Base-by-base conservation (phyloP, 2,329 filamentous ascomycete species). In the Beauveria asiatica region DNA sequence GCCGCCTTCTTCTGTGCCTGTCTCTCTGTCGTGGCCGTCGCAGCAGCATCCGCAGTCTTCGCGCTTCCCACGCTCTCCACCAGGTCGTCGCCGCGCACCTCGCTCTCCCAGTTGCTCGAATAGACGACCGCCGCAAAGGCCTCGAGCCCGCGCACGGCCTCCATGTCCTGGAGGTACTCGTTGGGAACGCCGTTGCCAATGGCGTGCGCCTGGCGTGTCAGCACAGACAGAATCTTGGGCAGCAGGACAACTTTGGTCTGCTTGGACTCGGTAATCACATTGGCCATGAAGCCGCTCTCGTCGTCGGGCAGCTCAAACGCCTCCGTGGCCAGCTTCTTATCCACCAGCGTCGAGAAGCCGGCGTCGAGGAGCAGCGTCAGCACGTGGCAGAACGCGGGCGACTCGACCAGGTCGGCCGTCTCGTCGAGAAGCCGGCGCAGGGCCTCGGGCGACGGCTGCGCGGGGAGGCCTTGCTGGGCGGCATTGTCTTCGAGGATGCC, bases 391-490 rank as follows among this genome's bases (percentile, higher is more conserved):
- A 97, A 97, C 41, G 90, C 84, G 0, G 94, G 94, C 1, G 94
- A 97, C 70, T 99, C 94, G 69, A 97, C 87, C 25, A 99, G 83
- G 71, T 99, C 94, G 44, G 93, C 90, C 2, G 94, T 97, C 77
- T 99, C 94, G 71, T 99, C 93, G 1, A 99, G 83, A 21, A 99
- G 83, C 61, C 89, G 87, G 60, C 93, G 86, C 60, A 99, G 83
- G 1, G 86, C 83, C 7, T 75, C 72, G 11, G 80, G 71, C n/a
- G 81, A 79, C 33, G 78, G 72, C 13, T 74, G 66, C n/a, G 75
- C 67, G 2, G 76, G 68, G 3, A 72, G 67, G 8, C 73, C 69
- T 3, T 72, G 62, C 16, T 71, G 69, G 30, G 67, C 64, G 16
- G 67, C 60, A 37, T 78, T 78, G 62, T 83, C 79, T 23, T 81